Conservation (phyloP, 1,284 basidiomycete species). For the Rugosomyces carneus region DNA sequence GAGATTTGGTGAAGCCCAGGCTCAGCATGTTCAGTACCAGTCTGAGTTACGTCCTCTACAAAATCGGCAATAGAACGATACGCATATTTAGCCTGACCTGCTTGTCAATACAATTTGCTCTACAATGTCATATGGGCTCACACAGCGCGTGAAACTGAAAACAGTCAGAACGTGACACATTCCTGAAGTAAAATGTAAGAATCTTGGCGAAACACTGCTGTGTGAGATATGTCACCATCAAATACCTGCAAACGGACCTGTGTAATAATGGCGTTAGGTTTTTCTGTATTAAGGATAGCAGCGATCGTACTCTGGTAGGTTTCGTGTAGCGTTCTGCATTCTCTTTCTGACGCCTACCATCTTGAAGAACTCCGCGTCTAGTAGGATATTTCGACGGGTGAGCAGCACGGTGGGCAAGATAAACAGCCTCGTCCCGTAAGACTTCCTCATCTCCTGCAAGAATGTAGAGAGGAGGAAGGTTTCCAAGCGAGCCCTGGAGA, state of each 20-base stretch:
- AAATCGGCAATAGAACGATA: constrained; percentile 54
- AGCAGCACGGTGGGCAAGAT: constrained; percentile 79
- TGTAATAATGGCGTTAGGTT: neutral
- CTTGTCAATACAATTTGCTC: neutral
- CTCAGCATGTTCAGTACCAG: constrained; percentile 37
- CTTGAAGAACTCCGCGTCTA: constrained; percentile 47
- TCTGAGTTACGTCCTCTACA: constrained; percentile 43
- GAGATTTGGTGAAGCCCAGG: constrained; percentile 35
- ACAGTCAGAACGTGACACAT: constrained; percentile 69
- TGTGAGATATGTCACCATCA: constrained; percentile 36
- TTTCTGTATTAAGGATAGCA: neutral
- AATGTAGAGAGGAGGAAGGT: constrained; percentile 78
- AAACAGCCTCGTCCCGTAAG: constrained; percentile 78
- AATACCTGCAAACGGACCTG: constrained; percentile 74
- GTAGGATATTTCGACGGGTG: constrained; percentile 67
- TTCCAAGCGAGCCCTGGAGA: constrained; percentile 74
- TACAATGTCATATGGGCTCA: constrained; percentile 21
- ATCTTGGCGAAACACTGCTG: neutral
- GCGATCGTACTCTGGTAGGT: constrained; percentile 57
- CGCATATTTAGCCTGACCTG: constrained; percentile 46
- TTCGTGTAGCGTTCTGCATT: constrained; percentile 48
- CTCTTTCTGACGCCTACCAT: constrained; percentile 42
- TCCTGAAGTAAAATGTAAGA: constrained; percentile 25
- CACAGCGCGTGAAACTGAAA: constrained; percentile 63
- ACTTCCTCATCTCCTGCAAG: constrained; percentile 77